These are phyloP conservation scores for Wickerhamomyces bovis DNA, from an alignment of 805 yeast genomes.

Conservation along the genomic window DNA sequence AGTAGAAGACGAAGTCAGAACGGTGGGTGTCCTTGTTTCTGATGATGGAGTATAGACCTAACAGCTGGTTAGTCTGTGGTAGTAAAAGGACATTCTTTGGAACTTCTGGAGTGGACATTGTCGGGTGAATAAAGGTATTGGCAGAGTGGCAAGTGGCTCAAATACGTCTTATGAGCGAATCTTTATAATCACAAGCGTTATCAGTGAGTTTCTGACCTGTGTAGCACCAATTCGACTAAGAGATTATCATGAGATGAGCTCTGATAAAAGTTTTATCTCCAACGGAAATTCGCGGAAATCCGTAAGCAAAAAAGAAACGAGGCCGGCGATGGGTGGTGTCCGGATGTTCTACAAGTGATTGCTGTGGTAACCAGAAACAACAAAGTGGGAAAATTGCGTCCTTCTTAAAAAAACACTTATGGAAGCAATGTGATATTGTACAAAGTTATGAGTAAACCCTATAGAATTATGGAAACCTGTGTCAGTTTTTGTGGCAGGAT, in stretches of 20 bases:
- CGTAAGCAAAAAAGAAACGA: background rate
- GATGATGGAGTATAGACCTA: conserved; percentile 83
- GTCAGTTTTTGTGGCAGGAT: background rate
- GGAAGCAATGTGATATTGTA: background rate
- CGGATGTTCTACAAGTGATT: background rate
- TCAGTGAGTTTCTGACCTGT: background rate
- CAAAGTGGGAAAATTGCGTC: too few relatives aligned
- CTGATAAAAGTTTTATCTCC: background rate
- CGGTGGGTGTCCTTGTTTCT: conserved; percentile 76
- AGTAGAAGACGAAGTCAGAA: conserved; percentile 90
- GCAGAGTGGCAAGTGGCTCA: background rate
- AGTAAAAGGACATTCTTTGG: conserved; percentile 57
- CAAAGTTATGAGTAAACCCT: background rate
- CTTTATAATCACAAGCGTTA: background rate
- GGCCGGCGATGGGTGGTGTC: background rate
- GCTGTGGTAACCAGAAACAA: too few relatives aligned
- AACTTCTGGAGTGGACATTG: conserved; percentile 7
- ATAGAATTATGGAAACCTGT: background rate
- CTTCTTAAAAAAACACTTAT: too few relatives aligned
- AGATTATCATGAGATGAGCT: background rate
- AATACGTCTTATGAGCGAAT: background rate
- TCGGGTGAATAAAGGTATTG: background rate
- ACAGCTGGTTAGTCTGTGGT: conserved; percentile 85
- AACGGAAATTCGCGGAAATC: background rate
- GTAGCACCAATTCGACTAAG: background rate